Evolutionary conservation across 73 alveolate genomes (phyloP).

Genomic region (Paramecium caudatum): DNA sequence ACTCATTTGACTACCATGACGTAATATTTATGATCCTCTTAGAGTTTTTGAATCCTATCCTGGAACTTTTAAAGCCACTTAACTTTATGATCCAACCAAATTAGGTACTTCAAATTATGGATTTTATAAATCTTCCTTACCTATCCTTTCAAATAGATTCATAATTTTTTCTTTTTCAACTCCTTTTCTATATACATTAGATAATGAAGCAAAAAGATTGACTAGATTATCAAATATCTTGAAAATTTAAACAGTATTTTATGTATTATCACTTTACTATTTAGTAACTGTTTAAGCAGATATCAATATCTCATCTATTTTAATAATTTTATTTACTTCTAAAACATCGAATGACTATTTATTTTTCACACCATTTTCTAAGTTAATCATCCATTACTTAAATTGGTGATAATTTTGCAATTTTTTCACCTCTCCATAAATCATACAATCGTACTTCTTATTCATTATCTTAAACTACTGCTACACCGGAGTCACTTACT

Average conservation of each 20-base stretch:
- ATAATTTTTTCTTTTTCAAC: conserved; percentile 70
- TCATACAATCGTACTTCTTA: conserved; percentile 66
- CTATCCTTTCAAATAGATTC: conserved; percentile 66
- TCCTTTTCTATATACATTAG: conserved; percentile 76
- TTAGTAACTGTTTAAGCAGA: not conserved
- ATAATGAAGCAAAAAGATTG: conserved; percentile 67
- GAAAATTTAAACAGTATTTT: conserved; percentile 56
- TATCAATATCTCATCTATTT: conserved; percentile 39
- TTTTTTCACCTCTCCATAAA: conserved; percentile 74
- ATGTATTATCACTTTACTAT: not conserved
- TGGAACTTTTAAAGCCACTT: conserved; percentile 33
- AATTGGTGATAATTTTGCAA: conserved; percentile 59
- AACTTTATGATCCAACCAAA: conserved; percentile 19
- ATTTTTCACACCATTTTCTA: conserved; percentile 58
- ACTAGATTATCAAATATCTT: conserved; percentile 72
- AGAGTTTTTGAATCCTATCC: conserved; percentile 39
- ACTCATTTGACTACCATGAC: not conserved
- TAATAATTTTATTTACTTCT: not conserved
- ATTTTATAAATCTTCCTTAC: conserved; percentile 68
- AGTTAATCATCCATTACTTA: conserved; percentile 55
- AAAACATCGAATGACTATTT: conserved; percentile 1
- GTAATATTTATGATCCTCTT: conserved; percentile 45
- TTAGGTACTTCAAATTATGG: conserved; percentile 73
- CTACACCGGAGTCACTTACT: conserved; percentile 72
- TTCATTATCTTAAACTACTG: conserved; percentile 60